phyloP scores from a whole-genome alignment of 2,329 filamentous ascomycete species.

The Pseudogymnoascus verrucosus region DNA sequence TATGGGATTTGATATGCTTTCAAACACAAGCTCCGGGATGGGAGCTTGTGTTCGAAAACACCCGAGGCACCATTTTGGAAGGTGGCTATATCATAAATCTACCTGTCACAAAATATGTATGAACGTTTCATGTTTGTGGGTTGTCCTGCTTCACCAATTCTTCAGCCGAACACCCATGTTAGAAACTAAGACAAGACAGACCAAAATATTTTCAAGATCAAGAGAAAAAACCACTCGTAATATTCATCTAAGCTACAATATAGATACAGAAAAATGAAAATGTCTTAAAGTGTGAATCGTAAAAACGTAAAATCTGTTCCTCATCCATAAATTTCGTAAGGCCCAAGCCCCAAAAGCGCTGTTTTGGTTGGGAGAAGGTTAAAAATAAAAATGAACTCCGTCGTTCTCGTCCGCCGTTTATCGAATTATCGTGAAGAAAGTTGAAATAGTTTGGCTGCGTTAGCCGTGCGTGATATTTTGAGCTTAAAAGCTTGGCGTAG shows the following conservation, averaged over 20 bases:
- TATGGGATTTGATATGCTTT: not conserved
- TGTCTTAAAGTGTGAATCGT: slow-evolving; percentile 7
- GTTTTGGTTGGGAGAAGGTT: slow-evolving; percentile 7
- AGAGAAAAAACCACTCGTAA: not conserved
- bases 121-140: not conserved
- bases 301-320: slow-evolving; percentile 6
- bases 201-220: not conserved
- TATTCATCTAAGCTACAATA: slow-evolving; percentile 7
- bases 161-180: not conserved
- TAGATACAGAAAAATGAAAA: slow-evolving; percentile 3
- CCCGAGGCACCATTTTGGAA: not conserved
- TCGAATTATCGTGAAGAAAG: slow-evolving; percentile 4
- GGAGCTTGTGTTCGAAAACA: not conserved
- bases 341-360: slow-evolving; percentile 1
- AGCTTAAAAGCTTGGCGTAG: not conserved
- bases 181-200: not conserved
- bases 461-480: slow-evolving; percentile 6
- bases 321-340: slow-evolving; percentile 5
- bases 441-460: not conserved
- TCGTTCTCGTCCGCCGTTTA: slow-evolving; percentile 7
- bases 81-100: not conserved
- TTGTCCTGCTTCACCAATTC: not conserved
- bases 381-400: not conserved
- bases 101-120: slow-evolving; percentile 2
- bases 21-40: too few species aligned